A percentile compares a stretch with the other conserved stretches of the same genome.
Conservation (phyloP, 169 alveolate species). For the Cryptosporidium viatorum region DNA sequence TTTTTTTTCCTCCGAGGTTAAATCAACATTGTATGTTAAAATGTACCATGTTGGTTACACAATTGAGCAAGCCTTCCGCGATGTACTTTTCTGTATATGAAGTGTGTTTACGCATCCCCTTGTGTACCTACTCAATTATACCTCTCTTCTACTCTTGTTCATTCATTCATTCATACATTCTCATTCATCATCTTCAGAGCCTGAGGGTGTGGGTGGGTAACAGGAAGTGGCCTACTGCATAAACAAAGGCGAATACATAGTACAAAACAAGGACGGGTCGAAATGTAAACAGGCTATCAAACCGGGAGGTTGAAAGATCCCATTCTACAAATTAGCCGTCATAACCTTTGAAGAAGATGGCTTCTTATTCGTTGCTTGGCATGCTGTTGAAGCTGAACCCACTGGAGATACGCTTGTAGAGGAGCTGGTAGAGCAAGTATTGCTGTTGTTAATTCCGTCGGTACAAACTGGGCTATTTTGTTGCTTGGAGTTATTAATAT, state of each 20-base stretch:
- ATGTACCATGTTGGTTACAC: not conserved
- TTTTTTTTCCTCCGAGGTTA: not conserved
- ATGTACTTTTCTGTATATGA: not conserved
- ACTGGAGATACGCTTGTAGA: conserved; percentile 5
- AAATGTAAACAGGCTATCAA: not conserved
- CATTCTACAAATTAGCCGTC: not conserved
- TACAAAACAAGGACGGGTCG: too few species aligned
- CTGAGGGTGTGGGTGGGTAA: not conserved
- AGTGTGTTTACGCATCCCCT: not conserved
- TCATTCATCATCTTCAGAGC: not conserved
- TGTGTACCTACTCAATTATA: not conserved
- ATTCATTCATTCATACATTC: too few species aligned
- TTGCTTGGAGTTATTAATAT: not conserved
- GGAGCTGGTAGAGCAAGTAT: not conserved
- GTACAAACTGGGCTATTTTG: not conserved
- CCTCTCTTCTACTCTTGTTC: not conserved
- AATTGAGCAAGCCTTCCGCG: not conserved
- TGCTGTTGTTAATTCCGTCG: not conserved
- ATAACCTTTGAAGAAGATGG: not conserved
- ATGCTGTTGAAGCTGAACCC: not conserved
- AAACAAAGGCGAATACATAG: not conserved
- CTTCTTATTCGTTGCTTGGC: conserved; percentile 6
- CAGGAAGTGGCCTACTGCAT: not conserved
- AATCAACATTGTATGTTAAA: not conserved
- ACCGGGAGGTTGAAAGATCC: not conserved